Evolutionary conservation across 768 basidiomycete species (phyloP).

Genomic region (Leccinellum luteum): DNA sequence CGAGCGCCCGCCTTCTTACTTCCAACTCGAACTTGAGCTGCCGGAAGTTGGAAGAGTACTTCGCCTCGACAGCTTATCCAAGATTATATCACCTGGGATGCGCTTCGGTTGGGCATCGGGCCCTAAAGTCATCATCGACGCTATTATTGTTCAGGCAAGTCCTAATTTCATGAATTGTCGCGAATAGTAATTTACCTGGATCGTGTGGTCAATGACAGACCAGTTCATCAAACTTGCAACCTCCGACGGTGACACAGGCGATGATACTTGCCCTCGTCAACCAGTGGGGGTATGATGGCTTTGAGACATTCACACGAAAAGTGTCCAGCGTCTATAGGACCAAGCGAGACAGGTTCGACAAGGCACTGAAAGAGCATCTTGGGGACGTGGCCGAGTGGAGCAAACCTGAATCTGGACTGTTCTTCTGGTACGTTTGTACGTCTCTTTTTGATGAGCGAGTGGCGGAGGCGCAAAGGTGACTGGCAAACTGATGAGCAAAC

Average conservation of each 20-base stretch:
- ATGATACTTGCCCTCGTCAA: constrained; percentile 51
- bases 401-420: constrained; percentile 38
- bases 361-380: constrained; percentile 65
- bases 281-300: constrained; percentile 74
- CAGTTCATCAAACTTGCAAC: constrained; percentile 63
- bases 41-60: constrained; percentile 40
- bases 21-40: constrained; percentile 11
- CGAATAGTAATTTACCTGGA: neutral
- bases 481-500: too few relatives aligned
- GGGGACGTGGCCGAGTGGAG: constrained; percentile 67
- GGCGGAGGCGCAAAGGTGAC: too few relatives aligned
- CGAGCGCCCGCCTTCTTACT: constrained; percentile 35
- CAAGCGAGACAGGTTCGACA: constrained; percentile 72
- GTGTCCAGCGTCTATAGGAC: constrained; percentile 63
- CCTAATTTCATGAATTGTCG: neutral
- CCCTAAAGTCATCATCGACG: constrained; percentile 56
- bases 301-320: constrained; percentile 54
- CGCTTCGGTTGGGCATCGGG: constrained; percentile 76
- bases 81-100: constrained; percentile 68
- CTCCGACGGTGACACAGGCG: constrained; percentile 56
- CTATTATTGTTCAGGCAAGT: constrained; percentile 64
- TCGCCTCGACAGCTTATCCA: constrained; percentile 83
- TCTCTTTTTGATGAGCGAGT: too few relatives aligned
- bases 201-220: constrained; percentile 40
- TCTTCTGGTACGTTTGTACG: constrained; percentile 15